These are phyloP conservation scores for Metarhizium anisopliae DNA, from an alignment of 2,329 filamentous ascomycete species.

Conservation along the genomic window DNA sequence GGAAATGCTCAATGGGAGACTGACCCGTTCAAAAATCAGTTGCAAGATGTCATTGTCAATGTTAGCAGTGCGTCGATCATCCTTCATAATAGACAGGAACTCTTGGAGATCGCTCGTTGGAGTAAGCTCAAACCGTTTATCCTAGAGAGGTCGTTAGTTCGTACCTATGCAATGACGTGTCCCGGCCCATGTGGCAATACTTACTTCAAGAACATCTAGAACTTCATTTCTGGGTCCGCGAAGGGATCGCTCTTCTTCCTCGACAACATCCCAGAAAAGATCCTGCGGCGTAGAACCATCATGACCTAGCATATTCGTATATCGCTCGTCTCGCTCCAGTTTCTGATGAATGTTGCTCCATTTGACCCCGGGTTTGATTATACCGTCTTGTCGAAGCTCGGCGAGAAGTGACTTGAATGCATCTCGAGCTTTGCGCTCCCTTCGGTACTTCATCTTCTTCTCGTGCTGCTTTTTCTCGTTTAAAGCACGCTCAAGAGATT, in stretches of 20 bases:
- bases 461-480: slow-evolving; percentile 86
- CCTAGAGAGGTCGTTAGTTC: slow-evolving; percentile 39
- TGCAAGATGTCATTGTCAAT: slow-evolving; percentile 71
- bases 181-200: slow-evolving; percentile 20
- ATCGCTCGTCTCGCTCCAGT: slow-evolving; percentile 74
- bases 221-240: slow-evolving; percentile 75
- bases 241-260: slow-evolving; percentile 85
- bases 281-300: slow-evolving; percentile 79
- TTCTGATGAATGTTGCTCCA: slow-evolving; percentile 75
- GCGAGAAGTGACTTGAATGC: slow-evolving; percentile 65
- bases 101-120: slow-evolving; percentile 81
- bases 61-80: slow-evolving; percentile 80
- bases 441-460: slow-evolving; percentile 70
- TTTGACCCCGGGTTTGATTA: slow-evolving; percentile 82
- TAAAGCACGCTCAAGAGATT: slow-evolving; percentile 78
- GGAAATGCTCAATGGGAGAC: slow-evolving; percentile 13
- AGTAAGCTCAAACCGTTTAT: slow-evolving; percentile 86
- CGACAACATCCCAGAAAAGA: slow-evolving; percentile 90
- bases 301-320: slow-evolving; percentile 74
- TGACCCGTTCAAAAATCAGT: slow-evolving; percentile 74
- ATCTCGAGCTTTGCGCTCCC: slow-evolving; percentile 81
- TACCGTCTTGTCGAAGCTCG: slow-evolving; percentile 65
- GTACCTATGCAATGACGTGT: not conserved
- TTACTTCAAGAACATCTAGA: slow-evolving; percentile 78
- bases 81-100: slow-evolving; percentile 72